Evolutionary conservation across 176 grass and related monocot genomes (phyloP), one percentile per base, ranked within the genome.

Genomic region (Zea mays): DNA sequence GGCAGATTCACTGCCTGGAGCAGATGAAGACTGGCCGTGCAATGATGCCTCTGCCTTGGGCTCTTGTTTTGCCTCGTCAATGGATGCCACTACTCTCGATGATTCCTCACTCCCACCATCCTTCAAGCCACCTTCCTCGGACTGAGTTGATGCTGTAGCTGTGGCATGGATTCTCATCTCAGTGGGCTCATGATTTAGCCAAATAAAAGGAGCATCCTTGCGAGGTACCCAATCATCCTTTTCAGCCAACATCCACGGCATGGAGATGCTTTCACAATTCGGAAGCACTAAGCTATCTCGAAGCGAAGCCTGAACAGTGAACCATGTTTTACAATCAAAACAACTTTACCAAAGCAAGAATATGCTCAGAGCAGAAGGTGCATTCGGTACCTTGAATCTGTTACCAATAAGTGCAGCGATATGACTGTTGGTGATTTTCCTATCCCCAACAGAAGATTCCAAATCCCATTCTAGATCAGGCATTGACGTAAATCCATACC

Each of bases 381-480:
- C 15, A 44, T 85, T 76, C 21, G 43, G 8, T 86, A 99, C 96
- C 96, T 99, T 99, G 78, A 99, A 85, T 77, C 88, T 86, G 78
- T 77, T 93, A 55, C 89, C 65, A 17, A 99, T 85, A 50, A 95
- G 83, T 66, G 87, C 87, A 21, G 85, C 83, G 8, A 98, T 92
- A 77, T 81, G 92, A 70, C 78, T 90, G 44, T 87, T 92, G 43
- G 83, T 89, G 34, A 98, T 78, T 92, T 90, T 98, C 42, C 87
- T 90, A 54, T 98, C 96, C 6, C 96, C 96, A 47, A 98, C 76
- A 46, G 83, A 91, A 65, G 94, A 91, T 79, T 94, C 94, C 43
- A 97, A 61, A 65, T 93, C 90, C 94, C 89, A 97, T 36, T 97
- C 91, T 75, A 97, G 62, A 55, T 97, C 89, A 71, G 94, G 94